A percentile compares a stretch with the other conserved stretches of the same genome.
Conservation (phyloP, 1,139 yeast species). For the Saccharomycopsis phalli region DNA sequence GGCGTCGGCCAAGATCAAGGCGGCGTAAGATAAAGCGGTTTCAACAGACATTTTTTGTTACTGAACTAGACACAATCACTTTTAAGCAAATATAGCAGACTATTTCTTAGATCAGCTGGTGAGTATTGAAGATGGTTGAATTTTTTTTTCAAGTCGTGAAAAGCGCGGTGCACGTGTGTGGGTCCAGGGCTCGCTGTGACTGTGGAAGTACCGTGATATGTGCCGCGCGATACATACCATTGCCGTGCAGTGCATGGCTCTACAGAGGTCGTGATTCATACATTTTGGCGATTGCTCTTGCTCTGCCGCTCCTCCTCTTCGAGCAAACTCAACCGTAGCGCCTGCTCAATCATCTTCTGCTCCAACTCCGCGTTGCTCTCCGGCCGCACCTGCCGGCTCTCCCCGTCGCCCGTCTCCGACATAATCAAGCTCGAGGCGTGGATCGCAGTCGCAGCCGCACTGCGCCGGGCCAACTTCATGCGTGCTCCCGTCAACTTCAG, state of each 20-base stretch:
- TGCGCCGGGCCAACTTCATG: constrained; percentile 67
- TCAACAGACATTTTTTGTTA: constrained; percentile 24
- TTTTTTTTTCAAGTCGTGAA: background rate
- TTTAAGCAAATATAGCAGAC: constrained; percentile 26
- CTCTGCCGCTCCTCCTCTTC: constrained; percentile 53
- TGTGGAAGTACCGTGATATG: background rate
- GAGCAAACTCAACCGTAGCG: constrained; percentile 60
- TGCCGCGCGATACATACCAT: background rate
- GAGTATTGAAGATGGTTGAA: constrained; percentile 6
- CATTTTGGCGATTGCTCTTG: background rate
- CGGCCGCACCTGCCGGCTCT: constrained; percentile 19
- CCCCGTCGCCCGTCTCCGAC: constrained; percentile 22
- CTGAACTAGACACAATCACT: constrained; percentile 28
- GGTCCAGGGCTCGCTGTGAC: background rate
- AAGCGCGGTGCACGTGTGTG: background rate
- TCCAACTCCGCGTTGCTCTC: constrained; percentile 38
- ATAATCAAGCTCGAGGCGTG: constrained; percentile 66
- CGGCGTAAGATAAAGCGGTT: constrained; percentile 47
- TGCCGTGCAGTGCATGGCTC: background rate
- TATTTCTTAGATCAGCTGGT: constrained; percentile 26
- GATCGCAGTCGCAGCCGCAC: constrained; percentile 91
- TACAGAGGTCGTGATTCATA: background rate
- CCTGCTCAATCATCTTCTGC: constrained; percentile 78
- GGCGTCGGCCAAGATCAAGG: constrained; percentile 96
- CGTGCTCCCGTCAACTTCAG: constrained; percentile 61